A percentile compares a stretch with the other conserved stretches of the same genome.
These are phyloP conservation scores for Odonthalia washingtoniensis DNA, from an alignment of 31 red algal species.

Conservation along the genomic window DNA sequence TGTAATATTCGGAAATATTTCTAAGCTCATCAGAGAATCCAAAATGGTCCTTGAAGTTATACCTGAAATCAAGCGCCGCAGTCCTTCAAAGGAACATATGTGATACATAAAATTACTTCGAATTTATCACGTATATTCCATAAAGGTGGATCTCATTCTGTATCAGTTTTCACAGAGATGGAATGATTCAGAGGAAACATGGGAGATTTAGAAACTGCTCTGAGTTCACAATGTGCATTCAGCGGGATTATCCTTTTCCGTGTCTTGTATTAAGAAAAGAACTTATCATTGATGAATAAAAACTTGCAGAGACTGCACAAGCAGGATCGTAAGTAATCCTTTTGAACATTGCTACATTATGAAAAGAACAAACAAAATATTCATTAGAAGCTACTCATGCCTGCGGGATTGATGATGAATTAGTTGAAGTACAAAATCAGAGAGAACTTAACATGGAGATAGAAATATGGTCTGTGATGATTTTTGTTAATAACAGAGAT, in stretches of 20 bases:
- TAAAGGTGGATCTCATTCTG: constrained; percentile 87
- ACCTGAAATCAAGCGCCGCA: constrained; percentile 93
- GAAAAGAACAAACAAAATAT: constrained; percentile 63
- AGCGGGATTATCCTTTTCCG: constrained; percentile 85
- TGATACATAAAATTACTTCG: constrained; percentile 68
- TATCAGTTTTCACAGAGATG: constrained; percentile 94
- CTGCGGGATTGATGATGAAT: constrained; percentile 87
- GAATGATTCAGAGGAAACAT: constrained; percentile 92
- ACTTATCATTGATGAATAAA: constrained; percentile 97
- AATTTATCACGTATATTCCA: constrained; percentile 74
- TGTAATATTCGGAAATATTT: constrained; percentile 66
- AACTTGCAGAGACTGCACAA: constrained; percentile 94
- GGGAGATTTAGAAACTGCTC: constrained; percentile 81
- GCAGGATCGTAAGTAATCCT: constrained; percentile 90
- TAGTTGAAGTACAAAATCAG: constrained; percentile 96
- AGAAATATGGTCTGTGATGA: constrained; percentile 81
- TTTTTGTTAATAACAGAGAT: constrained; percentile 96
- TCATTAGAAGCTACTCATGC: constrained; percentile 75
- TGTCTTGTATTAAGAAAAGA: constrained; percentile 96
- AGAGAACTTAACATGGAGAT: constrained; percentile 83
- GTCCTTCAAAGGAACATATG: constrained; percentile 82
- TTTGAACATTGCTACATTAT: constrained; percentile 91
- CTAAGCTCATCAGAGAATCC: constrained; percentile 66
- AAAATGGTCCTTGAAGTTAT: constrained; percentile 84
- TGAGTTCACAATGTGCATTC: constrained; percentile 64